Evolutionary conservation across 2,329 filamentous ascomycete genomes (phyloP).

Genomic region (Arthrobotrys conoides): DNA sequence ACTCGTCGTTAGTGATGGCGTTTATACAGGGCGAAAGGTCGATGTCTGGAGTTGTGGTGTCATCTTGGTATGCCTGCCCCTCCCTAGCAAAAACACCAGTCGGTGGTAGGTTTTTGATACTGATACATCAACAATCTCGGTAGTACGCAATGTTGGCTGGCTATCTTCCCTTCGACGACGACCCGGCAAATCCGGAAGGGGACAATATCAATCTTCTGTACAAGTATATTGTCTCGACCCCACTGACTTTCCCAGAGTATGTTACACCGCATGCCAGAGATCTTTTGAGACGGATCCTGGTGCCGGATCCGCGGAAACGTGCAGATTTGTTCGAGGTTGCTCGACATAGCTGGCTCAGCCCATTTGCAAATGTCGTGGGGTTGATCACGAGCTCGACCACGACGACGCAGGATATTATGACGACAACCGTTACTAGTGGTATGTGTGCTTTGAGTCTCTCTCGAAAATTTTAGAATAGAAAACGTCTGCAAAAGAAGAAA

Average conservation of each 20-base stretch:
- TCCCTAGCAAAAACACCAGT: conserved; percentile 40
- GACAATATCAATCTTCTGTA: conserved; percentile 99
- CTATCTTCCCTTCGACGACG: conserved; percentile 97
- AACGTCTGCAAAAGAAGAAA: conserved; percentile 8
- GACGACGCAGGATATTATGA: conserved; percentile 85
- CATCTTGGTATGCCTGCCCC: conserved; percentile 83
- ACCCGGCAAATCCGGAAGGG: conserved; percentile 96
- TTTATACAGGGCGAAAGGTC: conserved; percentile 97
- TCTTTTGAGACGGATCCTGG: conserved; percentile 89
- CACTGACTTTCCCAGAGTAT: conserved; percentile 97
- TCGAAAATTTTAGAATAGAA: conserved; percentile 23
- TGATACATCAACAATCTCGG: conserved; percentile 62
- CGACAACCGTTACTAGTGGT: conserved; percentile 78
- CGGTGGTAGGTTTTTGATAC: conserved; percentile 16
- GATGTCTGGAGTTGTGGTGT: conserved; percentile 99
- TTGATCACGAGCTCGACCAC: conserved; percentile 98
- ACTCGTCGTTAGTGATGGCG: conserved; percentile 94
- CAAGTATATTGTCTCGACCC: conserved; percentile 98
- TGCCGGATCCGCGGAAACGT: conserved; percentile 93
- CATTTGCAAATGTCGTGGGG: conserved; percentile 95
- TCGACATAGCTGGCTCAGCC: conserved; percentile 96
- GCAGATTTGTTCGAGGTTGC: conserved; percentile 98
- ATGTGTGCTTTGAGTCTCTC: conserved; percentile 64
- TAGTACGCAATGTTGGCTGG: conserved; percentile 99
- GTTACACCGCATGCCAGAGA: conserved; percentile 97